phyloP scores from a whole-genome alignment of 441 rosid species.

The Rhodomyrtus psidioides region DNA sequence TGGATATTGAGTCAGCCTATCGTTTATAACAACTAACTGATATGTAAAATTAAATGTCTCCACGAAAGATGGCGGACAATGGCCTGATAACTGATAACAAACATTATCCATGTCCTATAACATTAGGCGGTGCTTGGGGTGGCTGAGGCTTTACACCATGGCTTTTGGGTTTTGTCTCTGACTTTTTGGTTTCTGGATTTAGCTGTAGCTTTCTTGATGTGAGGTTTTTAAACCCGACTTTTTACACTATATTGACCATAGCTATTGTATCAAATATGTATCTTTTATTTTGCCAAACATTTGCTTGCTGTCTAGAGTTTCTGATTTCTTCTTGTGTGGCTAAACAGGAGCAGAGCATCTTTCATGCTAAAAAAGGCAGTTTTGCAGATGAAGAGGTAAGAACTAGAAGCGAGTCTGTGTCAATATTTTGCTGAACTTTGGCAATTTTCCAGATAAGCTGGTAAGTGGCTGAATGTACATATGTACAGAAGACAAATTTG shows the following conservation, averaged over 20 bases:
- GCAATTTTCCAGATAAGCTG: not conserved
- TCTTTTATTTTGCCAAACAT: not conserved
- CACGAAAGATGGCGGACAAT: not conserved
- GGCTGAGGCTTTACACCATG: not conserved
- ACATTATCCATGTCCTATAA: not conserved
- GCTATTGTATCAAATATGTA: not conserved
- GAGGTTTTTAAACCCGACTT: not conserved
- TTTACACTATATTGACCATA: not conserved
- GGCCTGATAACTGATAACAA: not conserved
- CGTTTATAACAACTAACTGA: not conserved
- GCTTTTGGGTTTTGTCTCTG: not conserved
- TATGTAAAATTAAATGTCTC: not conserved
- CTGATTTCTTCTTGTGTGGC: not conserved
- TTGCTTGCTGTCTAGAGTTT: not conserved
- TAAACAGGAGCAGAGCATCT: slow-evolving; percentile 18
- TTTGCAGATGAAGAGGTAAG: slow-evolving; percentile 41
- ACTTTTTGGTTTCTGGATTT: not conserved
- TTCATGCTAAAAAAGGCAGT: slow-evolving; percentile 19
- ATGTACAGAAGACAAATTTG: slow-evolving; percentile 2
- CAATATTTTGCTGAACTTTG: not conserved
- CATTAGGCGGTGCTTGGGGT: not conserved
- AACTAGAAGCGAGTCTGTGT: not conserved
- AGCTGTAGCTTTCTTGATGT: not conserved
- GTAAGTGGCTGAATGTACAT: not conserved
- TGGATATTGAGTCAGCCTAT: not conserved